Conservation (phyloP, 495 filamentous ascomycete species). For the Talaromyces wortmannii region DNA sequence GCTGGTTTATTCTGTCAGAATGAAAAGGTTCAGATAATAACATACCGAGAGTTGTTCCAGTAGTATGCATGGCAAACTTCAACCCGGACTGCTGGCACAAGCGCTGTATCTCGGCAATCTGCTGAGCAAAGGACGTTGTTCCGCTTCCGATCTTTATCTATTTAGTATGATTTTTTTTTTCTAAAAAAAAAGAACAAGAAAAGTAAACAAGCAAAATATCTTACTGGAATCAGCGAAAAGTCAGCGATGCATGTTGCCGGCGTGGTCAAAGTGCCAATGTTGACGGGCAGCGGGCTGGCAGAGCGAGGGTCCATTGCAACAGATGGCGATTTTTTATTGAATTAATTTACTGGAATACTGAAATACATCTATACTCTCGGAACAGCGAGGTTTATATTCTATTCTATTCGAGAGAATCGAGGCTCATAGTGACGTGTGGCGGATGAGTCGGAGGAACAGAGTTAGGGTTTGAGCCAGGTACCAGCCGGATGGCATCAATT, state of each 20-base stretch:
- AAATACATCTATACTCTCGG: no score
- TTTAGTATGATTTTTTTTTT: background rate
- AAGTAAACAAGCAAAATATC: no score
- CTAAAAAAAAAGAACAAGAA: no score
- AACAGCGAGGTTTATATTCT: background rate
- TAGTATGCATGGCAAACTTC: conserved; percentile 72
- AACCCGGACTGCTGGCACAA: conserved; percentile 64
- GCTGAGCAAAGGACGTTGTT: conserved; percentile 63
- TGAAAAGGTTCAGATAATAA: conserved; percentile 10
- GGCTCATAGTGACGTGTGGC: background rate
- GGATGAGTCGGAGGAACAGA: background rate
- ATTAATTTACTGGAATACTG: no score
- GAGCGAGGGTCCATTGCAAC: background rate
- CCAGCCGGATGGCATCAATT: no score
- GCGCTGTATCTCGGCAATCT: conserved; percentile 75
- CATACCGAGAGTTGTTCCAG: conserved; percentile 77
- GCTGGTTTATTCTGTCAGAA: background rate
- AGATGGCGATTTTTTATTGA: no score
- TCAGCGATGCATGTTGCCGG: conserved; percentile 58
- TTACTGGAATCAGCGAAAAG: conserved; percentile 68
- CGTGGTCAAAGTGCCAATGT: conserved; percentile 32
- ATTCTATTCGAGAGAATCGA: background rate
- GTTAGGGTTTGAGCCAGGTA: background rate
- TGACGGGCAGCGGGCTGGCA: background rate
- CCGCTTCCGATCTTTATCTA: conserved; percentile 57